These are phyloP conservation scores for Xylariales sp. DNA, from an alignment of 2,329 filamentous ascomycete genomes.

Conservation along the genomic window DNA sequence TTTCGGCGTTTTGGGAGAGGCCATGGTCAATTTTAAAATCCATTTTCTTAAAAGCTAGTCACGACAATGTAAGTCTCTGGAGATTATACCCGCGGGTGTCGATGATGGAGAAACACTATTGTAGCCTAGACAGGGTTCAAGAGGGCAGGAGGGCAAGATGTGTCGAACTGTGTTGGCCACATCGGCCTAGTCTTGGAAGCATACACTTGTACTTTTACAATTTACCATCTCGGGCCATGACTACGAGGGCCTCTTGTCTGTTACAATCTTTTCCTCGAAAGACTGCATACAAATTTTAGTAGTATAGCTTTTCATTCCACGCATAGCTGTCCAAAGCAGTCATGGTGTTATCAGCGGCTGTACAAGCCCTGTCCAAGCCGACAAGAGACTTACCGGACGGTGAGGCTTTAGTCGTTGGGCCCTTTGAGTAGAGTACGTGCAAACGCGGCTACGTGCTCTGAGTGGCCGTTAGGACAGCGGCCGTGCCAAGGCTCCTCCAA, in stretches of 20 bases:
- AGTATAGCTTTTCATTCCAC: background rate
- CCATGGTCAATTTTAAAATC: background rate
- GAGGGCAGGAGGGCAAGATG: background rate
- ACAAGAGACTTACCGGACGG: background rate
- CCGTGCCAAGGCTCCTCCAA: slow-evolving; percentile 24
- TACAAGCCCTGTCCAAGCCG: background rate
- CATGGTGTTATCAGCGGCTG: background rate
- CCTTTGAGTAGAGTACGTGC: no score
- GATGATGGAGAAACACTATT: background rate
- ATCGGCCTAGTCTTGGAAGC: background rate
- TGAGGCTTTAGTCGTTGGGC: background rate
- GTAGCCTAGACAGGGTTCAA: background rate
- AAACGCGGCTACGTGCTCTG: background rate
- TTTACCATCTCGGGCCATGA: background rate
- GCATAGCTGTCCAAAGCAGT: background rate
- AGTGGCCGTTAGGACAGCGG: background rate
- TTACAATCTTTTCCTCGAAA: background rate
- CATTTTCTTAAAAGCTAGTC: slow-evolving; percentile 8
- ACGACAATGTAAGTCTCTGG: slow-evolving; percentile 1
- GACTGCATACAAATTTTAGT: background rate
- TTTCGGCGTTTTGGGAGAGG: slow-evolving; percentile 31
- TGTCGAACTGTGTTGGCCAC: background rate
- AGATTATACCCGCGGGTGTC: background rate
- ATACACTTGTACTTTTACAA: slow-evolving; percentile 10
- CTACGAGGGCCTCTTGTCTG: no score